A percentile compares a stretch with the other conserved stretches of the same genome.
These are phyloP conservation scores for Macrophomina pseudophaseolina DNA, from an alignment of 2,329 filamentous ascomycete genomes.

Conservation along the genomic window DNA sequence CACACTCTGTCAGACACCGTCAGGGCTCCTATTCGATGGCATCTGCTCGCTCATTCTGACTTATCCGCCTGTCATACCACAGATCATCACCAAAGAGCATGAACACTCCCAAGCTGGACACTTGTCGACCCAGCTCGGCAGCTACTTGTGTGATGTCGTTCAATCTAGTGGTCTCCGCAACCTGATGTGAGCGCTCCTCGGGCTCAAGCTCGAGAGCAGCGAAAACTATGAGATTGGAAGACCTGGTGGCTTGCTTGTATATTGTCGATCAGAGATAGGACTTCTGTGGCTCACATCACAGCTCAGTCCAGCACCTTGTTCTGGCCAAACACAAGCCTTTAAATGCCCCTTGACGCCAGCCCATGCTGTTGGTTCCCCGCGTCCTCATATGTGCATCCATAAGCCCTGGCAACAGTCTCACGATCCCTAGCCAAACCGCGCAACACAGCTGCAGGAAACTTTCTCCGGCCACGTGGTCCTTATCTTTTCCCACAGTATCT, in stretches of 20 bases:
- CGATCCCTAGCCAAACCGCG: background rate
- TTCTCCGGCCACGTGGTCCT: background rate
- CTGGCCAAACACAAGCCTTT: background rate
- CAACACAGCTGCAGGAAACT: background rate
- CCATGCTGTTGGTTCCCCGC: background rate
- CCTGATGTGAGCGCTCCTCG: background rate
- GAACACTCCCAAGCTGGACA: no score
- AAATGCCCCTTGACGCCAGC: background rate
- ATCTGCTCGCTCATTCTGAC: no score
- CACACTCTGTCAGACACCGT: no score
- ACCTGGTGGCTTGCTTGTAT: background rate
- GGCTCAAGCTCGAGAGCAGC: background rate
- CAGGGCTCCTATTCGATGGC: no score
- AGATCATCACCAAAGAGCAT: no score
- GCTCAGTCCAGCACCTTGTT: background rate
- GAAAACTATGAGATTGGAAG: background rate
- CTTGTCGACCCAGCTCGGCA: no score
- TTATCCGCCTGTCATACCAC: no score
- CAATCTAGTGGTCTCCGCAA: no score
- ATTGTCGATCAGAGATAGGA: background rate
- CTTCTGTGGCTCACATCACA: background rate
- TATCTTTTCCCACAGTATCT: background rate
- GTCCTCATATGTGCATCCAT: background rate
- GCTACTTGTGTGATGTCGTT: no score
- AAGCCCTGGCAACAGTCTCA: background rate